Base-by-base conservation (phyloP, 495 filamentous ascomycete genomes). In the Patellaria atrata region DNA sequence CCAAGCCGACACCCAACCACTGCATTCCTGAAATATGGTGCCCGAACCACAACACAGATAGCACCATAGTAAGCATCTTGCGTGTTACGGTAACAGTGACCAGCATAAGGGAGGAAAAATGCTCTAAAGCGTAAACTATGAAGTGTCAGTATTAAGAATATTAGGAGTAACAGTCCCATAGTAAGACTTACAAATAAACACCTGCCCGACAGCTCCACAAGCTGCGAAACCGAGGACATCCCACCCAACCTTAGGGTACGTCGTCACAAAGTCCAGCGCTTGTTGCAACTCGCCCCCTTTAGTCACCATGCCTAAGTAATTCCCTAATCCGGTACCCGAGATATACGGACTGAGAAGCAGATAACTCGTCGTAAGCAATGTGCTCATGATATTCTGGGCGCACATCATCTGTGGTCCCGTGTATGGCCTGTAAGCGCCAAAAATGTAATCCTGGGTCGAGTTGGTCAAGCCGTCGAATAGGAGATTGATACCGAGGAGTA, bases 1-100 rank as follows among this genome's bases (percentile, higher is more conserved):
- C 89, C 38, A 97, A 66, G 0, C 67, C 75, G 25, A 97, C 84
- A 33, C 89, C 89, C 18, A 93, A 62, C 80, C 83, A 83, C 60
- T 97, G 89, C 64, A 86, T 91, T 22, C 63, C 57, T 14, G 69
- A 77, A 33, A 97, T 63, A 33, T 68, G 69, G 54, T 97, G 91
- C 19, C 91, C 89, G 57, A 94, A 97, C 64, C 80, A 83, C 33
- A 96, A 63, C 17, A 97, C 89, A 40, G 79, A 87, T 27, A 97
- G 67, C 41, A 96, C 79, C 89, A 97, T 97, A 39, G 85, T 94
- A 52, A 94, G 67, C 91, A 97, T 97, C 63, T 97, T 97, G 44
- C 89, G 67, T 27, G 89, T 97, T 8, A 97, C 89, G 2, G 86
- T 97, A 0, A 97, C 84, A 7, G 89, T 97, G 9, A 94, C 89